These are phyloP conservation scores for Syzygium aromaticum DNA, from an alignment of 345 rosid species.

Conservation along the genomic window DNA sequence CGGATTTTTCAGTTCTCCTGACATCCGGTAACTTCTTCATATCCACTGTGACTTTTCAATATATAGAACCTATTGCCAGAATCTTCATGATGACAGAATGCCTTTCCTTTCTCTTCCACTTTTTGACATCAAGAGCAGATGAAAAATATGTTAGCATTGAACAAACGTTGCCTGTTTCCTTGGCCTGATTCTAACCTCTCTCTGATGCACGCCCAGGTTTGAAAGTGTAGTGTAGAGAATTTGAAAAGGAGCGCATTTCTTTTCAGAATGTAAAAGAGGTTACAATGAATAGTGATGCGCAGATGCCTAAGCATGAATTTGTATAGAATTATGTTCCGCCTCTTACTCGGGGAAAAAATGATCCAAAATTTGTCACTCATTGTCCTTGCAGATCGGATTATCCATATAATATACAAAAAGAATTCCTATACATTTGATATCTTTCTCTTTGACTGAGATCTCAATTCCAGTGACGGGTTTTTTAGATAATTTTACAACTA, in stretches of 20 bases:
- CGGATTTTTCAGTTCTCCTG: neutral
- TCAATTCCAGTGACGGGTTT: neutral
- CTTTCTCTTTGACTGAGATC: neutral
- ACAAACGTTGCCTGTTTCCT: neutral
- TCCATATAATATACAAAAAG: neutral
- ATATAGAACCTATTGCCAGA: neutral
- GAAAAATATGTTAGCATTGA: neutral
- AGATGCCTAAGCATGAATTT: neutral
- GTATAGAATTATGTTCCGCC: neutral
- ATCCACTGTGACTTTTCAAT: neutral
- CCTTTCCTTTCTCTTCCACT: neutral
- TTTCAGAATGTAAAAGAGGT: neutral
- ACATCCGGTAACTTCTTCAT: neutral
- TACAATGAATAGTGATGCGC: neutral
- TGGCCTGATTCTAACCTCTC: neutral
- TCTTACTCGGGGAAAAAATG: neutral
- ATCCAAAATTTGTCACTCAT: neutral
- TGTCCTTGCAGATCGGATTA: neutral
- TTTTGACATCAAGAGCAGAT: neutral
- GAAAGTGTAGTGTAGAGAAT: neutral
- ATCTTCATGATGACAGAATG: neutral
- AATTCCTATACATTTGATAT: neutral
- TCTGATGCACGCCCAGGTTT: neutral
- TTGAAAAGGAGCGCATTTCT: neutral
- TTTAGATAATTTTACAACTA: neutral